Evolutionary conservation across 1,284 basidiomycete species (phyloP).

Genomic region (Trichosporon inkin): DNA sequence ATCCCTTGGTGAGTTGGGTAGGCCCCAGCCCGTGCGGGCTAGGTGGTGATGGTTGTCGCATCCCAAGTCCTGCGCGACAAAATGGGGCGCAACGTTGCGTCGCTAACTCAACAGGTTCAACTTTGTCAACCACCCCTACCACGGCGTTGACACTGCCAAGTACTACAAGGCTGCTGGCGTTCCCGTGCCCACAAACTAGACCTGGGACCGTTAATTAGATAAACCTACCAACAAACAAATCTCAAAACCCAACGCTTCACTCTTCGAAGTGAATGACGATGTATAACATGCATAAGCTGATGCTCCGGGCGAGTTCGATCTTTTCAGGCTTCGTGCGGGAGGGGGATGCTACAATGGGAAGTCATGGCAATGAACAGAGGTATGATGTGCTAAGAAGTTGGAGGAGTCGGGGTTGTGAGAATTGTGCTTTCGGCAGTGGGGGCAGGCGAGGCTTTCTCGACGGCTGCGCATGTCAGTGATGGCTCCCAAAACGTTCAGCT

Average conservation of each 20-base stretch:
- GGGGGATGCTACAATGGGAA: constrained; percentile 2
- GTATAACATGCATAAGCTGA: constrained; percentile 23
- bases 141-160: constrained; percentile 78
- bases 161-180: constrained; percentile 52
- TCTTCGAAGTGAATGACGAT: constrained; percentile 11
- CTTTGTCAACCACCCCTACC: constrained; percentile 80
- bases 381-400: constrained; percentile 53
- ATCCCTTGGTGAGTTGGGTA: constrained; percentile 67
- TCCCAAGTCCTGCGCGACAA: too few species aligned
- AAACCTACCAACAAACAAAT: constrained; percentile 9
- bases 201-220: constrained; percentile 4
- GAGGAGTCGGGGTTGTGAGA: constrained; percentile 31
- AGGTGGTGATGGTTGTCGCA: too few species aligned
- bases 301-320: background rate
- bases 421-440: background rate
- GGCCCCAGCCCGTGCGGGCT: too few species aligned
- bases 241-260: constrained; percentile 1
- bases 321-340: background rate
- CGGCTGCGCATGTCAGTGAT: constrained; percentile 9
- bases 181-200: constrained; percentile 8
- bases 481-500: constrained; percentile 7
- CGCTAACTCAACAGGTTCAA: constrained; percentile 65
- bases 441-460: constrained; percentile 11
- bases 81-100: too few species aligned
- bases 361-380: background rate